phyloP scores from a whole-genome alignment of 345 rosid genomes.

The Aquilaria sinensis region DNA sequence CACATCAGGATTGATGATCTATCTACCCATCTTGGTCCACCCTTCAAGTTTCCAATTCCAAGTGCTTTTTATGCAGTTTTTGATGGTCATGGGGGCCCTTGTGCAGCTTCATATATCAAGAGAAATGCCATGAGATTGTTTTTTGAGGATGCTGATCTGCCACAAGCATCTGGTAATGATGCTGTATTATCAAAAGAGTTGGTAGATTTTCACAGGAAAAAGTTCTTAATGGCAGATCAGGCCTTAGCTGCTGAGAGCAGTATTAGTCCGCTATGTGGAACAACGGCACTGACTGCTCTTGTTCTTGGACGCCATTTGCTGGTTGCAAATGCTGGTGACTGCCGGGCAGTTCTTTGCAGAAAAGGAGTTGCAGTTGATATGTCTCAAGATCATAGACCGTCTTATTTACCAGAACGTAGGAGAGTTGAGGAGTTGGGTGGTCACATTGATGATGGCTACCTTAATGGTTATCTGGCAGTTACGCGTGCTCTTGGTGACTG shows the following conservation, averaged over 20 bases:
- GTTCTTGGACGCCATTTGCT: conserved; percentile 59
- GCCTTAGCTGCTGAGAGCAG: conserved; percentile 47
- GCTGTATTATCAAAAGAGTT: conserved; percentile 36
- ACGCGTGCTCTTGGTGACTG: conserved; percentile 92
- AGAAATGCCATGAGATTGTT: conserved; percentile 64
- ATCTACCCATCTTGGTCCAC: conserved; percentile 48
- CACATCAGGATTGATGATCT: conserved; percentile 76
- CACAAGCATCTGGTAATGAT: conserved; percentile 43
- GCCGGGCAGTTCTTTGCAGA: conserved; percentile 79
- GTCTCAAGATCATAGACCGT: conserved; percentile 82
- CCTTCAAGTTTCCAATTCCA: conserved; percentile 41
- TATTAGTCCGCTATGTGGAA: conserved; percentile 43
- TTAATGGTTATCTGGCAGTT: conserved; percentile 55
- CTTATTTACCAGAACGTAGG: conserved; percentile 50
- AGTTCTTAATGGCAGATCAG: conserved; percentile 45
- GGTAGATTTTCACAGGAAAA: conserved; percentile 44
- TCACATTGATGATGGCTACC: conserved; percentile 35
- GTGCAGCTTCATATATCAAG: conserved; percentile 75
- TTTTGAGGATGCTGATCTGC: conserved; percentile 56
- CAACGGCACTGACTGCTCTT: conserved; percentile 58
- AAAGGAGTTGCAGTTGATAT: conserved; percentile 66
- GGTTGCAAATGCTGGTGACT: conserved; percentile 87
- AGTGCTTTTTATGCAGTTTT: conserved; percentile 91
- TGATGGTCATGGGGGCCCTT: conserved; percentile 92
- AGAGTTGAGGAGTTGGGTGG: conserved; percentile 68